Evolutionary conservation across 768 basidiomycete species (phyloP).

Genomic region (Glaciozyma martinii): DNA sequence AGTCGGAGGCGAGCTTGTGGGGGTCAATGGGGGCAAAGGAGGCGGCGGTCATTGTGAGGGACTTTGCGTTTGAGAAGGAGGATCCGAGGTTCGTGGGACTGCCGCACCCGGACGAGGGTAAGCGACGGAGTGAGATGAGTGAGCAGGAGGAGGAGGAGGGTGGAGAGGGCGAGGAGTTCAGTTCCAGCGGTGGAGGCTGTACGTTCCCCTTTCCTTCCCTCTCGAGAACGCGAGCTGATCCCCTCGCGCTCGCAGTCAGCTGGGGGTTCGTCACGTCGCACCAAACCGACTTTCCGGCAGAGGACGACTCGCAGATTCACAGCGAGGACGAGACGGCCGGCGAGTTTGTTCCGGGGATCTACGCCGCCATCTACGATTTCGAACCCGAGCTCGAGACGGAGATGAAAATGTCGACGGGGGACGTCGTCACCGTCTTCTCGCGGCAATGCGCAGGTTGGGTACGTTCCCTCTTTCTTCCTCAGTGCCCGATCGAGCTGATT

Average conservation of each 20-base stretch:
- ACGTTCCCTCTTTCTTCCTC: not conserved
- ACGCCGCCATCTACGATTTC: constrained; percentile 68
- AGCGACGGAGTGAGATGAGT: not conserved
- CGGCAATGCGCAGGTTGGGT: constrained; percentile 30
- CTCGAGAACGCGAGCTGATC: not conserved
- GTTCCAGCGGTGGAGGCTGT: not conserved
- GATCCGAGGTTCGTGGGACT: constrained; percentile 19
- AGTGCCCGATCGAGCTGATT: not conserved
- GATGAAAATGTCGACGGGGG: constrained; percentile 69
- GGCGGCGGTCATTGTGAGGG: constrained; percentile 6
- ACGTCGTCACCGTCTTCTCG: constrained; percentile 53
- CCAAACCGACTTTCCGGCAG: constrained; percentile 27
- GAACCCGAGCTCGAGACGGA: constrained; percentile 72
- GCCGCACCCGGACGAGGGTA: not conserved
- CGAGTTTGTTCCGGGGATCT: constrained; percentile 57
- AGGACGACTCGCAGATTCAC: constrained; percentile 25
- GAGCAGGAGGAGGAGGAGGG: not conserved
- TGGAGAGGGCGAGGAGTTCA: not conserved
- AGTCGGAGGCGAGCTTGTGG: no score
- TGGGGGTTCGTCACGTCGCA: constrained; percentile 32
- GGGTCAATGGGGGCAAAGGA: not conserved
- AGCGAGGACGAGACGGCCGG: constrained; percentile 34
- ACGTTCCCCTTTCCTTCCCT: not conserved
- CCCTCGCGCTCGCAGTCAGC: constrained; percentile 3
- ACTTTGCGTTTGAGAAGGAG: constrained; percentile 12